Percentiles rank a stretch among this genome's conserved stretches.
These are phyloP conservation scores for Raffaelea ambrosiae DNA, from an alignment of 2,329 filamentous ascomycete species.

Conservation along the genomic window DNA sequence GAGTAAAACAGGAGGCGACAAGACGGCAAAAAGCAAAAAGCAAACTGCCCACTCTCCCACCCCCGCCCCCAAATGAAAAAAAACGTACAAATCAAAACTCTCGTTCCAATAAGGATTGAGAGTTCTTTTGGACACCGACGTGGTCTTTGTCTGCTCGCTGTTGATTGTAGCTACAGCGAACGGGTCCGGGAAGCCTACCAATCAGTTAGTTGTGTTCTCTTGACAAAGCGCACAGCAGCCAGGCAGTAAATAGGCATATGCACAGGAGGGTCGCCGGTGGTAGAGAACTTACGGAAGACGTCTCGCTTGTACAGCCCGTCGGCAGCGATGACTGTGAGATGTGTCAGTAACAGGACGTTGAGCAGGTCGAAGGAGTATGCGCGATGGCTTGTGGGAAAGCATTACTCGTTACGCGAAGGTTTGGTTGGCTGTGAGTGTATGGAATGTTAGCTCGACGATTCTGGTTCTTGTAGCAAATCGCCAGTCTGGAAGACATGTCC, in stretches of 20 bases:
- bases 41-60: no score
- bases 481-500: no score
- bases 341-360: constrained; percentile 25
- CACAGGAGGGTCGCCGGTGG: not conserved
- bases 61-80: constrained; percentile 2
- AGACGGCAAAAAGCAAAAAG: constrained; percentile 8
- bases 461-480: not conserved
- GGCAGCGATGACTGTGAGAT: constrained; percentile 77
- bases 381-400: constrained; percentile 15
- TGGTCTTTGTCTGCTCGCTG: constrained; percentile 98
- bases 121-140: constrained; percentile 91
- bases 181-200: constrained; percentile 84
- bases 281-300: constrained; percentile 82
- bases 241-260: not conserved
- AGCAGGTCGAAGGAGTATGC: not conserved
- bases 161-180: constrained; percentile 96
- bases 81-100: constrained; percentile 86
- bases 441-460: constrained; percentile 4
- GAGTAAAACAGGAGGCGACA: constrained; percentile 5
- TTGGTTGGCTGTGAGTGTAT: constrained; percentile 54
- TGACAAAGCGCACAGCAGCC: not conserved
- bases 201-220: no score
- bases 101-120: constrained; percentile 99
- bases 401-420: constrained; percentile 89
- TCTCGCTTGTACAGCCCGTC: constrained; percentile 98